phyloP scores from a whole-genome alignment of 495 filamentous ascomycete genomes.

The Chaetomium cochliodes region DNA sequence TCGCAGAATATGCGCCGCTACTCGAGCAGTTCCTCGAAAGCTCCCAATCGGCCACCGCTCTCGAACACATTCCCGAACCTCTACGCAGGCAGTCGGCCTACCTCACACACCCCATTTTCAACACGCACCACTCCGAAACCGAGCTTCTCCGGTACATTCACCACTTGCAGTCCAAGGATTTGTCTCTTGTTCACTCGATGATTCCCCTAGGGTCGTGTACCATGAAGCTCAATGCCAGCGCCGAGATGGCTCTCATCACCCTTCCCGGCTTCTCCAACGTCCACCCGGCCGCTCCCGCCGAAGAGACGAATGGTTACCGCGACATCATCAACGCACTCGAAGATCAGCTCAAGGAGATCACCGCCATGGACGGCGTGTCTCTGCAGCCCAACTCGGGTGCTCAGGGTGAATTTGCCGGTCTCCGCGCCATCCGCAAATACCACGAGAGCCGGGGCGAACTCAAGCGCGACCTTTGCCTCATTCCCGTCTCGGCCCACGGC shows the following conservation, averaged over 20 bases:
- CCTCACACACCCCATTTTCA: conserved; percentile 93
- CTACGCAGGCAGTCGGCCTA: conserved; percentile 73
- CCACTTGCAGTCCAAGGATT: conserved; percentile 91
- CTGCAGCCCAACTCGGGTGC: conserved; percentile 97
- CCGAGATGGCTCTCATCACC: conserved; percentile 82
- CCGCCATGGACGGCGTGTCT: conserved; percentile 85
- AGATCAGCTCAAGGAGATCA: conserved; percentile 77
- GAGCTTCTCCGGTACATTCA: conserved; percentile 93
- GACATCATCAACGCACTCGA: conserved; percentile 70
- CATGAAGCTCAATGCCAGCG: conserved; percentile 97
- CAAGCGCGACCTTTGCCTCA: conserved; percentile 90
- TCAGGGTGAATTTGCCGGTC: conserved; percentile 92
- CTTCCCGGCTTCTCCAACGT: conserved; percentile 82
- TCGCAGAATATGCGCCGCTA: conserved; percentile 19
- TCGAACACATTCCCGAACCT: conserved; percentile 54
- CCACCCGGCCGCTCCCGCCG: conserved; percentile 73
- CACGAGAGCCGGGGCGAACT: conserved; percentile 61
- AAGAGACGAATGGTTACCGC: conserved; percentile 66
- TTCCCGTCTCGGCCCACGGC: conserved; percentile 94
- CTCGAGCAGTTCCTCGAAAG: conserved; percentile 39
- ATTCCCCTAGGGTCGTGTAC: conserved; percentile 99
- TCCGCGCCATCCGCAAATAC: conserved; percentile 89
- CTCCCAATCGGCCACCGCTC: conserved; percentile 30
- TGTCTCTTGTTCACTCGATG: conserved; percentile 96
- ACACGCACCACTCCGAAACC: conserved; percentile 94